These are phyloP conservation scores for Aspergillus nomiae DNA, from an alignment of 2,329 filamentous ascomycete genomes.

Conservation along the genomic window DNA sequence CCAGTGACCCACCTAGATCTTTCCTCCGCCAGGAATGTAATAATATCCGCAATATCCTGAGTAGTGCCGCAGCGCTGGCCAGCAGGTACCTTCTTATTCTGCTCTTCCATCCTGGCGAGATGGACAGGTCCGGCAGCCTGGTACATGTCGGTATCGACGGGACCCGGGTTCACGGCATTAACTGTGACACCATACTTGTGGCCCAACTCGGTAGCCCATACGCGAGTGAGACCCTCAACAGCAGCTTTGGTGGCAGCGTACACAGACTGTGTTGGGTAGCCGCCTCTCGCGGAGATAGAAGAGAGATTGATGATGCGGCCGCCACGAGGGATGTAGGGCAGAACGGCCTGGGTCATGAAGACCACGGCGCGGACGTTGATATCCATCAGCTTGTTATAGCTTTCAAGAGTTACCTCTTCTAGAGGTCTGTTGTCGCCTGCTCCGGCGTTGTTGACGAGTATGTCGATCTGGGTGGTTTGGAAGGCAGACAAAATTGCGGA, in stretches of 20 bases:
- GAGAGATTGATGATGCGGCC: slow-evolving; percentile 25
- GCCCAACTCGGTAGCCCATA: slow-evolving; percentile 50
- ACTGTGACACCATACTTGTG: slow-evolving; percentile 33
- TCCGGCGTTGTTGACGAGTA: slow-evolving; percentile 32
- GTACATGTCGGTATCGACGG: slow-evolving; percentile 27
- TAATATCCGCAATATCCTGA: slow-evolving; percentile 22
- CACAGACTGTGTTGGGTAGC: slow-evolving; percentile 48
- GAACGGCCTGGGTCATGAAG: slow-evolving; percentile 25
- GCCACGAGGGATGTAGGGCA: slow-evolving; percentile 13
- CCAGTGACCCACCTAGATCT: slow-evolving; percentile 24
- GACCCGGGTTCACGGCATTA: slow-evolving; percentile 33
- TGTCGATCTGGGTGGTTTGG: slow-evolving; percentile 17
- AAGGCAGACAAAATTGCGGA: slow-evolving; percentile 10
- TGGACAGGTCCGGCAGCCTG: slow-evolving; percentile 16
- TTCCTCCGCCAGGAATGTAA: slow-evolving; percentile 21
- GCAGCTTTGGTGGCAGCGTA: slow-evolving; percentile 66
- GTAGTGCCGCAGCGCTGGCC: slow-evolving; percentile 15
- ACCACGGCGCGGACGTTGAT: slow-evolving; percentile 23
- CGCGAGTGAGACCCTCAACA: slow-evolving; percentile 64
- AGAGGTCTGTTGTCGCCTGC: slow-evolving; percentile 19
- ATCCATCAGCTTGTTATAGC: slow-evolving; percentile 18
- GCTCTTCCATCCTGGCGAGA: slow-evolving; percentile 17
- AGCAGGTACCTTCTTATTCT: slow-evolving; percentile 21
- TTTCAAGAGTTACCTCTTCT: slow-evolving; percentile 21
- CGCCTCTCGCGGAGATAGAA: slow-evolving; percentile 20